Conservation (phyloP, 352 stramenopile species). For the Aphanomyces invadans region DNA sequence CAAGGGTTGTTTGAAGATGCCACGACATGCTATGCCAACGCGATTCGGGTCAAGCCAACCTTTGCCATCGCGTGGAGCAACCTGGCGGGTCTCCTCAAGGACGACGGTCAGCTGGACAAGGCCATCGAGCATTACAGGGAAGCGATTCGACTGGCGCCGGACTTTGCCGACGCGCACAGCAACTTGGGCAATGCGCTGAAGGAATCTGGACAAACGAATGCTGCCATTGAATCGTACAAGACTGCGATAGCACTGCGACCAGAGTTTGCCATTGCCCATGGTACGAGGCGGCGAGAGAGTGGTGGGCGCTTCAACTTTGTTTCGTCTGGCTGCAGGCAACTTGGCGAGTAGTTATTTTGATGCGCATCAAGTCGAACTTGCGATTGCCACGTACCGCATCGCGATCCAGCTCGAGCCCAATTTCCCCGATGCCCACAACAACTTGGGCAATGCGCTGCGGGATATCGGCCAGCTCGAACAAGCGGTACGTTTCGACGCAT, state of each 20-base stretch:
- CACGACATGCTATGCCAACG: slow-evolving; percentile 85
- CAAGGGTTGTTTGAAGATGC: slow-evolving; percentile 79
- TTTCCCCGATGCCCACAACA: slow-evolving; percentile 92
- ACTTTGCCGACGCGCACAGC: slow-evolving; percentile 81
- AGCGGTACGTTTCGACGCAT: slow-evolving; percentile 24
- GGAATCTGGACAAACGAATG: slow-evolving; percentile 53
- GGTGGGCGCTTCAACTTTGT: too few species aligned
- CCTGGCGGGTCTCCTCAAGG: slow-evolving; percentile 86
- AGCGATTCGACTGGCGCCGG: slow-evolving; percentile 67
- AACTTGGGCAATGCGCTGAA: slow-evolving; percentile 83
- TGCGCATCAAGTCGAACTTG: slow-evolving; percentile 67
- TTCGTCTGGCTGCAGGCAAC: slow-evolving; percentile 46
- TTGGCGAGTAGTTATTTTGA: slow-evolving; percentile 88
- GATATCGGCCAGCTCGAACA: slow-evolving; percentile 77
- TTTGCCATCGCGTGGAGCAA: slow-evolving; percentile 92
- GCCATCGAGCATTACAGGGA: slow-evolving; percentile 84
- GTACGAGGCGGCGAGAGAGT: slow-evolving; percentile 1
- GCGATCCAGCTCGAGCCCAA: slow-evolving; percentile 90
- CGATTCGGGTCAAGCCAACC: slow-evolving; percentile 80
- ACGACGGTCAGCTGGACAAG: slow-evolving; percentile 70
- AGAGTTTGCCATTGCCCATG: slow-evolving; percentile 88
- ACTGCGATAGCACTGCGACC: slow-evolving; percentile 72
- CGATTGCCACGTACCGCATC: slow-evolving; percentile 83
- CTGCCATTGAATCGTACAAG: slow-evolving; percentile 83
- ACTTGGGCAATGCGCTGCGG: slow-evolving; percentile 87